Base-by-base conservation (phyloP, 2,329 filamentous ascomycete genomes). In the Elsinoe perseae region DNA sequence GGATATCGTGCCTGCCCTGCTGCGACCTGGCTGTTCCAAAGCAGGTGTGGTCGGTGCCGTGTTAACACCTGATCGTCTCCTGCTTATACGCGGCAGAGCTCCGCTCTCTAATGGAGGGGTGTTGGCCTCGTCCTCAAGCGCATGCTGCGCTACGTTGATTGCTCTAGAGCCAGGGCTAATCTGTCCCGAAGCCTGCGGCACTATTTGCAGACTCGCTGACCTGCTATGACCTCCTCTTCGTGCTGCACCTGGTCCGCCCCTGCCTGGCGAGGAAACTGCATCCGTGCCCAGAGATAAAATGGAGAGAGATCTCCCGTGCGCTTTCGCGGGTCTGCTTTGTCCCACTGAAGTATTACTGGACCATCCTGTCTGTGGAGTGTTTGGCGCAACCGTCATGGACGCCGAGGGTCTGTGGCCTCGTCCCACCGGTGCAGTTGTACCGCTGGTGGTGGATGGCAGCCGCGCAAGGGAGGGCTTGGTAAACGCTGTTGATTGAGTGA, bases 181-280 rank as follows among this genome's bases (percentile, higher is more conserved):
- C 27, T 52, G 48, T 38, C 48, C 48, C 36, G 25, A 18, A 18
- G 36, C 50, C 40, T 16, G 61, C 30, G 63, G 56, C 60, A 82
- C 68, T 62, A 92, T 85, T 68, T 95, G 90, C 58, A 95, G 73
- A 73, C 90, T 95, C 21, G 88, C 82, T 34, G 89, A 89, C 54
- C 90, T 80, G 48, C 78, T 82, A 74, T 95, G 90, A 3, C 84
- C 81, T 63, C 82, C 82, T 16, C 66, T 67, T 18, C 81, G 67
- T 66, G 8, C 65, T 62, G 7, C 57, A 6, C 12, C 30, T 23
- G 32, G 14, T 10, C 14, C 56, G 54, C 23, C 56, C 48, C 23
- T 56, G 10, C 40, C 53, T 4, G 53, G 36, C 9, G 53, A 44
- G 6, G 20, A 27, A 8, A 23, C 40, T 2, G 12, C 42, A 32